phyloP scores from a whole-genome alignment of 2,329 filamentous ascomycete species.

The Escovopsis sp. region DNA sequence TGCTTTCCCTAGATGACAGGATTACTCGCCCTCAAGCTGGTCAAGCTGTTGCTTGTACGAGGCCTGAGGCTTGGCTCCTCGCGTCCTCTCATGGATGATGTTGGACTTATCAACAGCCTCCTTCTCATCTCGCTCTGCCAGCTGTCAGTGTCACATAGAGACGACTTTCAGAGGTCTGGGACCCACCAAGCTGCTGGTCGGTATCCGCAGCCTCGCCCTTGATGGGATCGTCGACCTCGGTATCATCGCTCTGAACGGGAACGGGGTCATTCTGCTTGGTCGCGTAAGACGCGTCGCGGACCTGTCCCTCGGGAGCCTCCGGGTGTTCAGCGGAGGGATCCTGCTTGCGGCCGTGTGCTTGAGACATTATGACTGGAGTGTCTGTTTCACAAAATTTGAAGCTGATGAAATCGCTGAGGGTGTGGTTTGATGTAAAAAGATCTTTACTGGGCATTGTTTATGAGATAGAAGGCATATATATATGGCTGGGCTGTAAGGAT shows the following conservation, averaged over 20 bases:
- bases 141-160: neutral
- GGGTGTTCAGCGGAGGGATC: neutral
- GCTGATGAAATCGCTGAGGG: no score
- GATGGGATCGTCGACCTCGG: constrained; percentile 1
- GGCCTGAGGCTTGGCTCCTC: constrained; percentile 14
- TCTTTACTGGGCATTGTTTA: no score
- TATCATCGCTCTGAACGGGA: constrained; percentile 3
- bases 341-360: neutral
- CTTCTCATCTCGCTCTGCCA: constrained; percentile 19
- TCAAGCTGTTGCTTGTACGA: constrained; percentile 21
- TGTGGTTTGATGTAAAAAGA: no score
- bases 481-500: no score
- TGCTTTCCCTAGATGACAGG: no score
- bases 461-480: no score
- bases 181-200: constrained; percentile 2
- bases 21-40: constrained; percentile 5
- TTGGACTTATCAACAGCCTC: constrained; percentile 24
- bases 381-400: no score
- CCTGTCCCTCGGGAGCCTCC: neutral
- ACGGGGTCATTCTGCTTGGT: neutral
- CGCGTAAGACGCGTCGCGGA: constrained; percentile 3
- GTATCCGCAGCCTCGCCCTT: constrained; percentile 1
- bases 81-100: constrained; percentile 21
- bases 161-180: neutral
- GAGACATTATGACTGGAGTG: neutral